Base-by-base conservation (phyloP, 352 stramenopile genomes). In the Phytophthora boehmeriae region DNA sequence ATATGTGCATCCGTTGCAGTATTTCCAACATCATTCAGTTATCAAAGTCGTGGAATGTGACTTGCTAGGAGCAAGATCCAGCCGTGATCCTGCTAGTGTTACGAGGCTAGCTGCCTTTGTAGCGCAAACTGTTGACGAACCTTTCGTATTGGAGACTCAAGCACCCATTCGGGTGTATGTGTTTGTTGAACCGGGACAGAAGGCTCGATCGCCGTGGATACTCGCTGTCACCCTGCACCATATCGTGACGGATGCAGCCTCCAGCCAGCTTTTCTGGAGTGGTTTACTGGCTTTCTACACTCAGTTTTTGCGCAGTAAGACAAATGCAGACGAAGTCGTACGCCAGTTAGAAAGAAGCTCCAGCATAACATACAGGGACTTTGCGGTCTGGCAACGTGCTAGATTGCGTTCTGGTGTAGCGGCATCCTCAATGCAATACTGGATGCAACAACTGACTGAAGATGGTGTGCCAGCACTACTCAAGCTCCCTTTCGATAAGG, bases 171-270 rank as follows among this genome's bases (percentile, higher is more conserved):
- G 78, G 27, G 32, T 86, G 9, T 72, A 70, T 25, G 78, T 50
- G 0, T 54, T 84, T 25, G 42, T 47, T 22, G 47, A 17, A 25
- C 19, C 30, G 4, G 22, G 66, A 0, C 0, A 42, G 2, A 46
- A 20, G 4, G 34, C 38, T 1, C 34, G 27, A 3, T 54, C 48
- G 5, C 28, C 41, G 0, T 85, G 76, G 79, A 59, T 69, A 13
- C 50, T 85, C 0, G 64, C 67, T 5, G 66, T 73, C 1, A 73
- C 83, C n/a, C 44, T 85, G 41, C 79, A 89, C 10, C 76, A 86
- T 39, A 89, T 86, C 17, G 76, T 68, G n/a, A 86, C 76, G 0
- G 76, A 86, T 49, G 65, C 72, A 27, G 63, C 71, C 22, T 86
- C 75, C 8, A 78, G 69, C 17, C 46, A 65, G 10, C 45, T 89